Percentiles rank a stretch among this genome's conserved stretches.
Conservation (phyloP, 2,329 filamentous ascomycete species). For the Furcasterigmium sp. region DNA sequence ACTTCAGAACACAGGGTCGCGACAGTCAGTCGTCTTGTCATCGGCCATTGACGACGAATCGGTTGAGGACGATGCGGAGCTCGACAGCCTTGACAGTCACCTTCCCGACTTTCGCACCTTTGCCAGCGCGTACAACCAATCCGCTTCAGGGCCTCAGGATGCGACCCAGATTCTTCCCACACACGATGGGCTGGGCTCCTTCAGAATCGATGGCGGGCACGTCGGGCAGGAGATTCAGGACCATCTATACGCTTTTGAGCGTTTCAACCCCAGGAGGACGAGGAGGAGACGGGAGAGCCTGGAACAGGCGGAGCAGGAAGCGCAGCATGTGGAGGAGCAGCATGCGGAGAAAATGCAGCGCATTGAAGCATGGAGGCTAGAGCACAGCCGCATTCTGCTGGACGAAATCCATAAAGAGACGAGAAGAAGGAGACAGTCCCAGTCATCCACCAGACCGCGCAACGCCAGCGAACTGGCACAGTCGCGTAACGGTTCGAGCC, state of each 20-base stretch:
- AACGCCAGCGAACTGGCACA: conserved; percentile 20
- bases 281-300: conserved; percentile 48
- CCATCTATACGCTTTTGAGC: conserved; percentile 84
- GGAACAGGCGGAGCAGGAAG: conserved; percentile 43
- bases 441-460: conserved; percentile 38
- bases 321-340: conserved; percentile 49
- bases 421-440: conserved; percentile 58
- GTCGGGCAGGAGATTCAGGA: conserved; percentile 62
- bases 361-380: conserved; percentile 87
- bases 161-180: conserved; percentile 64
- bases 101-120: conserved; percentile 78
- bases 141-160: conserved; percentile 29
- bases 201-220: conserved; percentile 57
- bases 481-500: conserved; percentile 23
- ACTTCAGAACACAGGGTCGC: conserved; percentile 39
- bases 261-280: conserved; percentile 68
- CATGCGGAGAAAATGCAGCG: conserved; percentile 73
- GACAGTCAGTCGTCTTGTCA: conserved; percentile 30
- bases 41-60: conserved; percentile 28
- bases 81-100: conserved; percentile 91
- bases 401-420: conserved; percentile 90
- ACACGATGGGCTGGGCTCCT: conserved; percentile 88
- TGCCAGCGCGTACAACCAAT: conserved; percentile 33
- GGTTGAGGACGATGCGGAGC: conserved; percentile 65
- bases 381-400: conserved; percentile 79